Evolutionary conservation across 1,284 basidiomycete genomes (phyloP), one percentile per base, ranked within the genome.

Genomic region (Ceratobasidium sp.): DNA sequence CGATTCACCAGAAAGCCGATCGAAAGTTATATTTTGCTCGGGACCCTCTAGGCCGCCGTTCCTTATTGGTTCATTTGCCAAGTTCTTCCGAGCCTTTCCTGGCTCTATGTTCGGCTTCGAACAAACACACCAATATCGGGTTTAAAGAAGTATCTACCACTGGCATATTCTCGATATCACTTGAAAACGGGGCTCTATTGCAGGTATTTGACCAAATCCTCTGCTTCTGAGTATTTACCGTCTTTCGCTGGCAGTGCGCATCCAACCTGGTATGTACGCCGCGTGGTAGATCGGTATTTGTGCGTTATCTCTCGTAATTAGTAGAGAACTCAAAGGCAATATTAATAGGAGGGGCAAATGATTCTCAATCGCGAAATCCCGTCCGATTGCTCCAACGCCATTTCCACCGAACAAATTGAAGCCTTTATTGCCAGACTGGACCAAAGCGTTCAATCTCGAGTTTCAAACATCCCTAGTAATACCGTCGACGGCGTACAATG

Each of bases 41-140:
- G 64, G 97, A 99, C 84, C 95, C 96, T 1, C 89, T 99, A 0
- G 97, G 97, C 0, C 89, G 98, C 38, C 90, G 98, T 57, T 99
- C 97, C 7, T 88, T 99, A 0, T 87, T 99, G 1, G 84, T 95
- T 27, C 90, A 93, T 78, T 85, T 84, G 77, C 91, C 92, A 20
- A 88, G 87, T 20, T 67, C 79, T 0, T 75, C 80, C 27, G 84
- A 85, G 5, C 90, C 91, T 0, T 87, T 88, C 79, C 86, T 94
- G 52, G 82, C 94, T 35, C 83, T 94, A 18, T 84, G 91, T 3
- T 95, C 93, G 0, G 90, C 91, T 2, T 92, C 93, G n/a, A 83
- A 84, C 50, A 91, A 91, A 5, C 62, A 81, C 8, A 82, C 87
- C 79, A 27, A 50, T 41, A 70, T 88, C 78, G 80, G 85, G 0